phyloP scores from a whole-genome alignment of 805 yeast species.

The Candida anglica region DNA sequence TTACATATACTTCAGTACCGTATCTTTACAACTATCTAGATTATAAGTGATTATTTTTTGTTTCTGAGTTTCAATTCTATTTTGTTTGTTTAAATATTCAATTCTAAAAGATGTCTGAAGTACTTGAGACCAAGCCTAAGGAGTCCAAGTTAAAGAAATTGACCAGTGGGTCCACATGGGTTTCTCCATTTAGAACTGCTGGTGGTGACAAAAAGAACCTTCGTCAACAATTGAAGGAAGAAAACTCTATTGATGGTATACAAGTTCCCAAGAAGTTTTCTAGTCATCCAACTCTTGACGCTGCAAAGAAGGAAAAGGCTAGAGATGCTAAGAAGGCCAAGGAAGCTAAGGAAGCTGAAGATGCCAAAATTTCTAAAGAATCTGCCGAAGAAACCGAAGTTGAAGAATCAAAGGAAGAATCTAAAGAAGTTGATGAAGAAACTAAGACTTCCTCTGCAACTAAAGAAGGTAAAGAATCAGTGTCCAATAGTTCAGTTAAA shows the following conservation, averaged over 20 bases:
- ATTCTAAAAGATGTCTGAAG: constrained; percentile 8
- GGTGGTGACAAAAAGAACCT: constrained; percentile 23
- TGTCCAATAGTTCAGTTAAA: constrained; percentile 20
- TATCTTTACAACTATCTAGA: not conserved
- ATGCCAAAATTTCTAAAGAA: not conserved
- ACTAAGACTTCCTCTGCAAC: constrained; percentile 4
- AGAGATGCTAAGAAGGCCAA: constrained; percentile 19
- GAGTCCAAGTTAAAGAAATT: constrained; percentile 21
- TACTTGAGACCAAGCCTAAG: constrained; percentile 1
- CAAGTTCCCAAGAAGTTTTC: constrained; percentile 39
- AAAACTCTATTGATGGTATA: constrained; percentile 27
- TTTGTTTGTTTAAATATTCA: constrained; percentile 4
- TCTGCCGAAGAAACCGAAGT: constrained; percentile 1
- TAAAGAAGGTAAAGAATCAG: constrained; percentile 1
- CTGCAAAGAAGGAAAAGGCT: constrained; percentile 27
- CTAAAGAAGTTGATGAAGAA: constrained; percentile 14
- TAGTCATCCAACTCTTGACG: constrained; percentile 35
- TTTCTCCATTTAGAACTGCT: constrained; percentile 37
- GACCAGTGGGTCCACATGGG: constrained; percentile 31
- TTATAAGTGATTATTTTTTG: no score
- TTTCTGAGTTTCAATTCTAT: constrained; percentile 2
- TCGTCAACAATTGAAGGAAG: constrained; percentile 29
- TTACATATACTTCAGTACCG: not conserved
- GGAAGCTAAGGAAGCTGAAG: constrained; percentile 27
- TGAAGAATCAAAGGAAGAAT: constrained; percentile 5